Conservation (phyloP, 1,284 basidiomycete genomes). For the Cyathus olla region DNA sequence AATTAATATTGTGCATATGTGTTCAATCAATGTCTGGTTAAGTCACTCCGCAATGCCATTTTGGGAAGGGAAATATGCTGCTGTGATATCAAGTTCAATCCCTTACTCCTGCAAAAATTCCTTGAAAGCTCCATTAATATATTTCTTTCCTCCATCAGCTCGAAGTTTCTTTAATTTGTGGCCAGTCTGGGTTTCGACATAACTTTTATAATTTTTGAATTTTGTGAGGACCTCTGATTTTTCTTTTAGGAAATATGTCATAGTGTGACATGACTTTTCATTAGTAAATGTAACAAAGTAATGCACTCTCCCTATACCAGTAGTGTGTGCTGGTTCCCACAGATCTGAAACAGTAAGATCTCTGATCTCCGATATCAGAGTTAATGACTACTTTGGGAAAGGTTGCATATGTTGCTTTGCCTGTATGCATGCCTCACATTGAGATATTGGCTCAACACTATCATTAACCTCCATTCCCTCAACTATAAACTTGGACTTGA, state of each 20-base stretch:
- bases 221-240: slow-evolving; percentile 25
- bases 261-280: slow-evolving; percentile 16
- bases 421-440: slow-evolving; percentile 37
- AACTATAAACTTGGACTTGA: slow-evolving; percentile 32
- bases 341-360: slow-evolving; percentile 29
- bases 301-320: slow-evolving; percentile 15
- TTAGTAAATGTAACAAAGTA: slow-evolving; percentile 38
- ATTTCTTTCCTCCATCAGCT: slow-evolving; percentile 27
- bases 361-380: slow-evolving; percentile 21
- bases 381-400: slow-evolving; percentile 21
- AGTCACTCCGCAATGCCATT: slow-evolving; percentile 34
- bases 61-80: slow-evolving; percentile 24
- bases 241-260: slow-evolving; percentile 23
- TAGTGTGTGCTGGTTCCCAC: slow-evolving; percentile 27
- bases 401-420: slow-evolving; percentile 33
- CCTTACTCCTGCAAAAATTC: slow-evolving; percentile 12
- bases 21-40: slow-evolving; percentile 25
- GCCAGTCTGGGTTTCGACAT: slow-evolving; percentile 25
- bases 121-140: slow-evolving; percentile 15
- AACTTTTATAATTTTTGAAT: slow-evolving; percentile 25
- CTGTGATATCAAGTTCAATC: slow-evolving; percentile 16
- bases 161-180: slow-evolving; percentile 21
- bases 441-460: background rate
- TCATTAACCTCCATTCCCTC: slow-evolving; percentile 34
- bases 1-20: slow-evolving; percentile 18